Conservation (phyloP, 2,329 filamentous ascomycete genomes). For the Phoma sp. region DNA sequence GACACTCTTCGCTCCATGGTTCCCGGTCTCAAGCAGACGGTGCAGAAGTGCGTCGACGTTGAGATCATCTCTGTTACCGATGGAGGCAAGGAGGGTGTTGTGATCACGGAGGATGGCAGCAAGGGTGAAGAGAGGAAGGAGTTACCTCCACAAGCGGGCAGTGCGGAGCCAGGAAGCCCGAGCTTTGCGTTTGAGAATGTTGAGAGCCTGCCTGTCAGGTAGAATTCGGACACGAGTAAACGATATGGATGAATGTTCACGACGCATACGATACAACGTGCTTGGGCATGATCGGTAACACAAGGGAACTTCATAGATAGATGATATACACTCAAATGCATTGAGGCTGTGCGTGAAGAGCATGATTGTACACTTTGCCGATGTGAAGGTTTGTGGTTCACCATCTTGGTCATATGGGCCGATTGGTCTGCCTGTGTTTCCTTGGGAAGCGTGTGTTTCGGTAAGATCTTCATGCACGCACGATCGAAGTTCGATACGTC, state of each 20-base stretch:
- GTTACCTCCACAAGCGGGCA: constrained; percentile 69
- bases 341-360: no score
- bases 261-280: no score
- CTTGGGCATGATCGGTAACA: no score
- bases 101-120: constrained; percentile 61
- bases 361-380: no score
- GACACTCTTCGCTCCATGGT: constrained; percentile 79
- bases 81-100: constrained; percentile 69
- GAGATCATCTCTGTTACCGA: constrained; percentile 77
- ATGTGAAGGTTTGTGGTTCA: no score
- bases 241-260: background rate
- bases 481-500: no score
- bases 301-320: no score
- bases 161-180: constrained; percentile 81
- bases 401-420: no score
- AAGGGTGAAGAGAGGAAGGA: constrained; percentile 66
- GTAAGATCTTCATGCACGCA: no score
- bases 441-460: no score
- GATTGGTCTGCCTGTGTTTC: no score
- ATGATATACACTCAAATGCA: no score
- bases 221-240: background rate
- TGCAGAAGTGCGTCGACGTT: constrained; percentile 71
- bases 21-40: constrained; percentile 77
- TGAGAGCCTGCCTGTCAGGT: constrained; percentile 36
- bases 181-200: constrained; percentile 88